These are phyloP conservation scores for Pseudodiploospora longispora DNA, from an alignment of 2,329 filamentous ascomycete genomes.

Conservation along the genomic window DNA sequence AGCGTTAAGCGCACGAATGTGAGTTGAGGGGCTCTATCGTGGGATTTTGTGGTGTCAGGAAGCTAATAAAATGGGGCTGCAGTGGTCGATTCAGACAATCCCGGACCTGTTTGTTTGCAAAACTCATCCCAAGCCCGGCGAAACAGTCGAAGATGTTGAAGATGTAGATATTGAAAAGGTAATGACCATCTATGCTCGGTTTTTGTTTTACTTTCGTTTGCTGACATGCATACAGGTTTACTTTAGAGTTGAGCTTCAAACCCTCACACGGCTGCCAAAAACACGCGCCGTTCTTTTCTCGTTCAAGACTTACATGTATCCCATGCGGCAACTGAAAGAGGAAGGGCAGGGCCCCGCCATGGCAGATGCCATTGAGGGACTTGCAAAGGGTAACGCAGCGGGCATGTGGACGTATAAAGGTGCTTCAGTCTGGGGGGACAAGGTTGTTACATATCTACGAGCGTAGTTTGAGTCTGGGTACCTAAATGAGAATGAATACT, in stretches of 20 bases:
- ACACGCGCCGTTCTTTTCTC: slow-evolving; percentile 42
- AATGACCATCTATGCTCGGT: not conserved
- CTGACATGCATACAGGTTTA: slow-evolving; percentile 8
- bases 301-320: slow-evolving; percentile 49
- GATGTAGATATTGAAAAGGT: slow-evolving; percentile 6
- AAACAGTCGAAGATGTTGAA: not conserved
- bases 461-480: slow-evolving; percentile 7
- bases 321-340: slow-evolving; percentile 37
- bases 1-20: slow-evolving; percentile 44
- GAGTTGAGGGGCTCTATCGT: slow-evolving; percentile 2
- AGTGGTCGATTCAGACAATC: slow-evolving; percentile 44
- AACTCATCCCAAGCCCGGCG: slow-evolving; percentile 22
- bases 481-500: too few relatives aligned
- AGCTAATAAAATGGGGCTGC: not conserved
- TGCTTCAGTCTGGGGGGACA: slow-evolving; percentile 37
- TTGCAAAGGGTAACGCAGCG: slow-evolving; percentile 41
- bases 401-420: slow-evolving; percentile 49
- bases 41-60: not conserved
- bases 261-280: slow-evolving; percentile 39
- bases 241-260: slow-evolving; percentile 43
- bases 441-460: slow-evolving; percentile 38
- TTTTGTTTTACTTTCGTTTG: too few relatives aligned
- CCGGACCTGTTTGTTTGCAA: slow-evolving; percentile 30
- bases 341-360: slow-evolving; percentile 39
- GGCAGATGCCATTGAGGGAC: slow-evolving; percentile 45